Evolutionary conservation across 345 rosid genomes (phyloP).

Genomic region (Citrus inodora): DNA sequence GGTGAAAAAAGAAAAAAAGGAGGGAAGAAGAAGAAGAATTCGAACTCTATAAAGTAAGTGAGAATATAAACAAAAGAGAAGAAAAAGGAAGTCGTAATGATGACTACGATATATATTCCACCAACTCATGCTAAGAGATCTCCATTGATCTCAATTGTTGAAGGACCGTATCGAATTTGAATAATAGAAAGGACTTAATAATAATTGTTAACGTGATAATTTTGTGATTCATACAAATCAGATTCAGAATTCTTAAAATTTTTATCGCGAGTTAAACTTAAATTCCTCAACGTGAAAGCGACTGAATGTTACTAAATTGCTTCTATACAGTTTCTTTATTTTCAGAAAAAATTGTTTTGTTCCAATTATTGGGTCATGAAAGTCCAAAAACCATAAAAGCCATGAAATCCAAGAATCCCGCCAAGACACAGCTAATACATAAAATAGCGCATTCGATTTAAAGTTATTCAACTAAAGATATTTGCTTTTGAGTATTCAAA

Average conservation of each 20-base stretch:
- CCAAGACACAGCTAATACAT: not conserved
- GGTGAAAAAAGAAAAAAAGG: too few relatives aligned
- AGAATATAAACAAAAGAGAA: not conserved
- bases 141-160: not conserved
- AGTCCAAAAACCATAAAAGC: conserved; percentile 5
- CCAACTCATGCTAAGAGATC: not conserved
- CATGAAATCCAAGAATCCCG: not conserved
- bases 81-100: not conserved
- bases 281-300: too few relatives aligned
- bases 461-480: not conserved
- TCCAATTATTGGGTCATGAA: not conserved
- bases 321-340: not conserved
- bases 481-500: not conserved
- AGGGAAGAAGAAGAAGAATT: not conserved
- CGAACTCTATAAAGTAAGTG: not conserved
- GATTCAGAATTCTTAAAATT: too few relatives aligned
- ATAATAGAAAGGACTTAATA: not conserved
- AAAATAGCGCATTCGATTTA: not conserved
- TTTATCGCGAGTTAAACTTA: too few relatives aligned
- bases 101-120: not conserved
- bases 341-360: not conserved
- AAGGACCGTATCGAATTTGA: not conserved
- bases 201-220: not conserved
- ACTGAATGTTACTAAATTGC: not conserved
- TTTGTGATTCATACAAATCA: too few relatives aligned